phyloP scores from a whole-genome alignment of 768 basidiomycete genomes.

The Boletus fagicola region DNA sequence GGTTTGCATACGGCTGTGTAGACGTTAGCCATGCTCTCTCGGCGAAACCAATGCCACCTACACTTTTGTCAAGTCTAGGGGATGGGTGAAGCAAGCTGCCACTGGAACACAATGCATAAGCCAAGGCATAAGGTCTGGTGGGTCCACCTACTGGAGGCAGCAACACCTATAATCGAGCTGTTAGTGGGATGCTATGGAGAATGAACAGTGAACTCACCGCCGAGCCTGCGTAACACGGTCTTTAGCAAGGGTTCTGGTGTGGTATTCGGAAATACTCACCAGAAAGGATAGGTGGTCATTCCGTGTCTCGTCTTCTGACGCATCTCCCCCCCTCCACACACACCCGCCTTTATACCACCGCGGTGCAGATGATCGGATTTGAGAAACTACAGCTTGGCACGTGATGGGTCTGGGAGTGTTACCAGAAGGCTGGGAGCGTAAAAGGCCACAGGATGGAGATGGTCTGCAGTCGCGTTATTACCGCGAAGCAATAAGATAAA shows the following conservation, averaged over 20 bases:
- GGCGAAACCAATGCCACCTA: constrained; percentile 33
- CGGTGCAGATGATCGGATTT: background rate
- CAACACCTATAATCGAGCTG: constrained; percentile 45
- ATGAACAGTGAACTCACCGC: constrained; percentile 42
- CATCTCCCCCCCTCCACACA: background rate
- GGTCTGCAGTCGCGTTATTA: constrained; percentile 1
- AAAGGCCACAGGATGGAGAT: constrained; percentile 21
- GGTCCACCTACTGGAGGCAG: constrained; percentile 55
- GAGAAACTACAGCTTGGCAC: constrained; percentile 11
- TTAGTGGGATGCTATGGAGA: background rate
- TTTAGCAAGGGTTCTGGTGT: background rate
- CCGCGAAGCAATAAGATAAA: constrained; percentile 4
- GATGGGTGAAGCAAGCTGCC: constrained; percentile 81
- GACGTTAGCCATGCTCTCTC: constrained; percentile 1
- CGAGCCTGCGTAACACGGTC: constrained; percentile 46
- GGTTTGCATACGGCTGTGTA: constrained; percentile 77
- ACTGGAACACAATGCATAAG: constrained; percentile 41
- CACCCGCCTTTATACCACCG: constrained; percentile 20
- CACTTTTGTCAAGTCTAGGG: constrained; percentile 86
- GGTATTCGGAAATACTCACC: constrained; percentile 21
- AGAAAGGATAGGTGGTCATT: constrained; percentile 34
- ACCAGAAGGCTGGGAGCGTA: constrained; percentile 4
- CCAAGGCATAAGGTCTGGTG: background rate
- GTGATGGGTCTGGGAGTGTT: background rate
- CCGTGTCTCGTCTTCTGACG: constrained; percentile 10